Conservation (phyloP, 352 stramenopile species). For the Phytophthora sansomeana region DNA sequence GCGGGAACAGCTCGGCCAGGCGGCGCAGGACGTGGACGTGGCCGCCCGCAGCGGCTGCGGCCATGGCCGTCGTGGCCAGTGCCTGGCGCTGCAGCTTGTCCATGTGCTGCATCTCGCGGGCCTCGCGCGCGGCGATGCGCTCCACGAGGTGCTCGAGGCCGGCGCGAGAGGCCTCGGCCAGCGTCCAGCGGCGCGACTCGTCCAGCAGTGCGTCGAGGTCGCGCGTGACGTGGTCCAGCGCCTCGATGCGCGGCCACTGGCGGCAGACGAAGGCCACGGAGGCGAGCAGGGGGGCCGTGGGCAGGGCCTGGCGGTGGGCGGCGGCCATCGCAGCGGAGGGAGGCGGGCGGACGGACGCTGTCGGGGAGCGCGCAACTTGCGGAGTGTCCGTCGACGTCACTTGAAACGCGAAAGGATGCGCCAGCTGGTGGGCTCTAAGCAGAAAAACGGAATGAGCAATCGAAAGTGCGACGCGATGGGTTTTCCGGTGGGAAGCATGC, state of each 20-base stretch:
- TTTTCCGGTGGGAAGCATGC: neutral
- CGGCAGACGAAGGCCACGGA: slow-evolving; percentile 31
- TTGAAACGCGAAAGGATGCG: slow-evolving; percentile 3
- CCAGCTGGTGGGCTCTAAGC: slow-evolving; percentile 3
- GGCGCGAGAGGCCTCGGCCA: slow-evolving; percentile 18
- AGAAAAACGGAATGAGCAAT: slow-evolving; percentile 10
- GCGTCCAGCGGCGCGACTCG: slow-evolving; percentile 30
- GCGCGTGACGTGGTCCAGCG: slow-evolving; percentile 38
- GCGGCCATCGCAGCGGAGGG: slow-evolving; percentile 6
- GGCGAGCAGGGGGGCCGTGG: slow-evolving; percentile 15
- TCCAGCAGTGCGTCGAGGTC: slow-evolving; percentile 38
- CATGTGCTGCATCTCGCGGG: neutral
- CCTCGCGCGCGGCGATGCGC: slow-evolving; percentile 22
- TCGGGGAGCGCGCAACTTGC: slow-evolving; percentile 6
- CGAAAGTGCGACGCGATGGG: neutral
- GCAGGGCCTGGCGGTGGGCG: neutral
- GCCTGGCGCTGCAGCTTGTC: slow-evolving; percentile 29
- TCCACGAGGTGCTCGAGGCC: slow-evolving; percentile 26
- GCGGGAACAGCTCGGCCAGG: slow-evolving; percentile 27
- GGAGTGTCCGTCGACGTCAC: slow-evolving; percentile 5
- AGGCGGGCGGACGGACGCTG: too few species aligned
- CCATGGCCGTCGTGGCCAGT: slow-evolving; percentile 26
- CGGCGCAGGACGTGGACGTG: slow-evolving; percentile 37
- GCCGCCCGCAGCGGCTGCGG: slow-evolving; percentile 19
- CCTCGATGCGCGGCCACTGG: slow-evolving; percentile 27